Conservation (phyloP, 2,329 filamentous ascomycete species). For the Penicillium crustosum region DNA sequence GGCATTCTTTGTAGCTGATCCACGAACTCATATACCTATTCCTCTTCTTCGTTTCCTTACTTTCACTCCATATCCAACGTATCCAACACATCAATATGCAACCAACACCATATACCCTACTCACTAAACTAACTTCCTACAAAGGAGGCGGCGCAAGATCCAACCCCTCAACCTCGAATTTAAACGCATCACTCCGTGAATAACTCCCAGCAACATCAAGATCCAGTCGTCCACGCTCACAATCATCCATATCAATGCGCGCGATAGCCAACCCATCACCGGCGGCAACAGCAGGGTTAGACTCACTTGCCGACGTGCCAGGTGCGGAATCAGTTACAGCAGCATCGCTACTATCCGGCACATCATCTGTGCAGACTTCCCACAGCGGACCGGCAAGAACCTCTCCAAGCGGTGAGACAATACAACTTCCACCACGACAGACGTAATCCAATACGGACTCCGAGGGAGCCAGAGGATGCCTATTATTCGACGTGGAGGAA, state of each 20-base stretch:
- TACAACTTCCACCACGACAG: slow-evolving; percentile 78
- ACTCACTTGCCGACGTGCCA: slow-evolving; percentile 30
- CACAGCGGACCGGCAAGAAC: slow-evolving; percentile 77
- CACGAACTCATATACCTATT: neutral
- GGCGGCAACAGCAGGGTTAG: slow-evolving; percentile 8
- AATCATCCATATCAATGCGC: slow-evolving; percentile 85
- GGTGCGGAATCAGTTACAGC: slow-evolving; percentile 29
- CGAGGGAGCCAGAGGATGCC: neutral
- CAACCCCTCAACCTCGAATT: slow-evolving; percentile 58
- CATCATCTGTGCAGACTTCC: slow-evolving; percentile 55
- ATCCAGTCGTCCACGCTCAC: slow-evolving; percentile 75
- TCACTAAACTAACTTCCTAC: neutral
- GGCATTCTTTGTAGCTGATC: neutral
- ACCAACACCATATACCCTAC: neutral
- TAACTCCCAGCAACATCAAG: slow-evolving; percentile 84
- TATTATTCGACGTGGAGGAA: neutral
- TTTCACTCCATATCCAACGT: neutral
- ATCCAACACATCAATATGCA: neutral
- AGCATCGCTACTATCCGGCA: slow-evolving; percentile 26
- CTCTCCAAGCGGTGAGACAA: slow-evolving; percentile 74
- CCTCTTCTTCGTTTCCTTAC: neutral
- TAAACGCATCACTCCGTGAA: slow-evolving; percentile 68
- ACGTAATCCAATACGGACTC: slow-evolving; percentile 49
- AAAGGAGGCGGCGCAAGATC: slow-evolving; percentile 58
- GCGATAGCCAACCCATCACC: slow-evolving; percentile 59